phyloP scores from a whole-genome alignment of 371 early-diverging fungal species.

The Syncephalastrum racemosum region DNA sequence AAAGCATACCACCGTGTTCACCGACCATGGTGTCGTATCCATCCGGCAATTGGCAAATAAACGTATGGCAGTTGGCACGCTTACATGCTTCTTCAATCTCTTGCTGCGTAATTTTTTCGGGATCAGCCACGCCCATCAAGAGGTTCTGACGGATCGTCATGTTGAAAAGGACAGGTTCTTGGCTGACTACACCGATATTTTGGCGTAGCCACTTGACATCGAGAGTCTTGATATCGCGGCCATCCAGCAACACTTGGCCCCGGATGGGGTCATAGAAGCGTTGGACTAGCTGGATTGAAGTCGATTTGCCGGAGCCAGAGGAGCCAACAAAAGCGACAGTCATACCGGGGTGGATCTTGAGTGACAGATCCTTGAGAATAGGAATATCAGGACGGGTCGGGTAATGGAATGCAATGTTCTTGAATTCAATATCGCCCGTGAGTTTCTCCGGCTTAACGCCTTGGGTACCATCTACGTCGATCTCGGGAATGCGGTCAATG shows the following conservation, averaged over 20 bases:
- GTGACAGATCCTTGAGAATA: conserved; percentile 59
- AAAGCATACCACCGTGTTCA: conserved; percentile 73
- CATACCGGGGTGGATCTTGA: conserved; percentile 70
- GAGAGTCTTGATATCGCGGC: conserved; percentile 62
- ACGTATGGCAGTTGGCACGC: conserved; percentile 74
- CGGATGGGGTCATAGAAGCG: conserved; percentile 83
- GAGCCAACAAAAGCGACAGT: conserved; percentile 80
- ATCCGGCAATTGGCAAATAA: conserved; percentile 72
- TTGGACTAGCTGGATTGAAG: conserved; percentile 83
- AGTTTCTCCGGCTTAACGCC: conserved; percentile 57
- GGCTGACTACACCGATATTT: conserved; percentile 83
- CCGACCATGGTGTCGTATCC: conserved; percentile 71
- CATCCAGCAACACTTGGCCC: conserved; percentile 73
- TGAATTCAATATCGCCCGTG: conserved; percentile 70
- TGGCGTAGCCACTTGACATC: conserved; percentile 74
- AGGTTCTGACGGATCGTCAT: conserved; percentile 82
- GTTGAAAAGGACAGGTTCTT: conserved; percentile 90
- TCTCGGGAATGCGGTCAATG: conserved; percentile 73
- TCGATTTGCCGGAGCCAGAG: conserved; percentile 91
- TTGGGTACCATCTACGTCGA: conserved; percentile 53
- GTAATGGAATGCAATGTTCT: conserved; percentile 70
- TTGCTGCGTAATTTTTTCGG: conserved; percentile 48
- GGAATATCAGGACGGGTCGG: conserved; percentile 76
- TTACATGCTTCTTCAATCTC: conserved; percentile 63
- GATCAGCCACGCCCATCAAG: conserved; percentile 47